Evolutionary conservation across 1,139 yeast species (phyloP).

Genomic region (Nadsonia starkeyi-henricii): DNA sequence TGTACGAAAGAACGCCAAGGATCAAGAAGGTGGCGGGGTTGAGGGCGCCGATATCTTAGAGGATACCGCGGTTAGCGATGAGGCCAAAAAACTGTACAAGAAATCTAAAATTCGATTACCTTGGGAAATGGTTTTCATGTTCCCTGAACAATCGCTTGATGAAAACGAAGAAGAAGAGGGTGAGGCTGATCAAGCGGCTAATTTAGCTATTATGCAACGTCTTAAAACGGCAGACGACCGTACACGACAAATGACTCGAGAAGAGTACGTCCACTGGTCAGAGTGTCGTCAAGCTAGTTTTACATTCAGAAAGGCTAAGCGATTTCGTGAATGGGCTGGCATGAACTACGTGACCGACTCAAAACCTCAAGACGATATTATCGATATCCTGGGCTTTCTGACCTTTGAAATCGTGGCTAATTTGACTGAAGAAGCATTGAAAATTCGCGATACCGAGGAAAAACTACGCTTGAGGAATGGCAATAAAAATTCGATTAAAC

Average conservation of each 20-base stretch:
- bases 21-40: constrained; percentile 80
- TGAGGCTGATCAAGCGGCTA: constrained; percentile 82
- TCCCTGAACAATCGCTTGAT: constrained; percentile 74
- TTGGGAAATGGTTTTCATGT: constrained; percentile 94
- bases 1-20: constrained; percentile 91
- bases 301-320: constrained; percentile 81
- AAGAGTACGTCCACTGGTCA: constrained; percentile 97
- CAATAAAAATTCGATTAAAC: constrained; percentile 23
- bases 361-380: constrained; percentile 89
- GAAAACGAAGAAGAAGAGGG: constrained; percentile 62
- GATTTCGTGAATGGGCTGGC: constrained; percentile 96
- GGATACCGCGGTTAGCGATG: constrained; percentile 25
- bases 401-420: constrained; percentile 96
- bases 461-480: constrained; percentile 24
- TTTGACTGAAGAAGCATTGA: constrained; percentile 80
- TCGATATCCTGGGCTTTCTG: constrained; percentile 85
- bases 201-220: constrained; percentile 72
- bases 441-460: constrained; percentile 61
- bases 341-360: constrained; percentile 73
- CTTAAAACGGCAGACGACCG: constrained; percentile 89
- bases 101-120: constrained; percentile 76
- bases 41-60: constrained; percentile 40
- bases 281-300: constrained; percentile 97
- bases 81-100: constrained; percentile 49
- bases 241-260: constrained; percentile 85